Conservation (phyloP, 768 basidiomycete genomes). For the Dentipellis sp. region DNA sequence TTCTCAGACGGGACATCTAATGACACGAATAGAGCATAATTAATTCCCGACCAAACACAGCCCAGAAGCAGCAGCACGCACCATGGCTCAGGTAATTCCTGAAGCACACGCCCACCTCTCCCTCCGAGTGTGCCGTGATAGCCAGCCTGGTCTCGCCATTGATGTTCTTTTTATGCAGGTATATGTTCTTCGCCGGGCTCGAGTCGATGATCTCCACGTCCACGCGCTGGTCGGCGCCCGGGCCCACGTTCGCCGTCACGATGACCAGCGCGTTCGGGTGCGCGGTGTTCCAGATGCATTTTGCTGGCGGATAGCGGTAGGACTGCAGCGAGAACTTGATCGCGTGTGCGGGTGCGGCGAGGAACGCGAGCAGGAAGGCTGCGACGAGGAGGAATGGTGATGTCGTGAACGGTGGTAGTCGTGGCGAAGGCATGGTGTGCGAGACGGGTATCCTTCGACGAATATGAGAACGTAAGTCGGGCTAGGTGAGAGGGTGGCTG, state of each 20-base stretch:
- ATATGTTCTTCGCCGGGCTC: conserved; percentile 75
- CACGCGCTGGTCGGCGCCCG: conserved; percentile 67
- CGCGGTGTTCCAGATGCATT: conserved; percentile 95
- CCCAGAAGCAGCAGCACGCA: conserved; percentile 19
- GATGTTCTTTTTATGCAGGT: conserved; percentile 82
- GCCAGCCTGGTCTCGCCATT: conserved; percentile 89
- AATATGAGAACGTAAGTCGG: not conserved
- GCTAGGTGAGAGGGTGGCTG: not conserved
- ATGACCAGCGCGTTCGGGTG: conserved; percentile 85
- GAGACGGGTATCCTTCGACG: not conserved
- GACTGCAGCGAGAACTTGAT: conserved; percentile 84
- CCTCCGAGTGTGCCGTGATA: conserved; percentile 87
- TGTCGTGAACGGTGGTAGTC: not conserved
- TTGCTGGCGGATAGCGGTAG: conserved; percentile 60
- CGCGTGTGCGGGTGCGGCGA: conserved; percentile 31
- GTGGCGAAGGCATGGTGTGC: conserved; percentile 6
- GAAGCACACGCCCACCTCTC: conserved; percentile 94
- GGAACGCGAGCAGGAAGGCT: conserved; percentile 17
- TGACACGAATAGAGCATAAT: not conserved
- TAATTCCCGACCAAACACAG: not conserved
- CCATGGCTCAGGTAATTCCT: conserved; percentile 70
- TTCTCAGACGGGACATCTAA: conserved; percentile 26
- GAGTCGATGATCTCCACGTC: conserved; percentile 96
- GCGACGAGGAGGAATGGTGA: not conserved
- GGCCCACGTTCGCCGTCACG: conserved; percentile 87